Base-by-base conservation (phyloP, 805 yeast species). In the Starmerella bombi region DNA sequence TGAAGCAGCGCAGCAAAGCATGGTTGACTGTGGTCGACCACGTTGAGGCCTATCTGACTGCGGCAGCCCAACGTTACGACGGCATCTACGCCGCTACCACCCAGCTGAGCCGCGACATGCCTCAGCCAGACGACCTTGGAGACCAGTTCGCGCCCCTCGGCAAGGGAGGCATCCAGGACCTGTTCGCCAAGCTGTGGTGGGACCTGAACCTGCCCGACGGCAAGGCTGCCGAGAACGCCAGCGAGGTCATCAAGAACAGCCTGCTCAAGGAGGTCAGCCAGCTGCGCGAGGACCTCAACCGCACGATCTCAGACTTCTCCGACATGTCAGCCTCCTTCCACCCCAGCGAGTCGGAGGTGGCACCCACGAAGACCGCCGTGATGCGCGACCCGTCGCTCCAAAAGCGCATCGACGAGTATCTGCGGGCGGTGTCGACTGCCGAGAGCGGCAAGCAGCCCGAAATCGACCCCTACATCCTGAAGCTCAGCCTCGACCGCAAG, bases 261-360 rank as follows among this genome's bases (percentile, higher is more conserved):
- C 70, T 77, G 5, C 69, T 79, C 32, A 83, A 83, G 32, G 65
- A 83, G 35, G 60, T 80, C 32, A 82, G 74, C 50, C 79, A 74
- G 49, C 62, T 80, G 45, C 70, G 77, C 50, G 71, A 81, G 45
- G 97, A 88, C 59, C 63, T 88, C 47, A 61, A 78, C 43, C 75
- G 81, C 38, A 85, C 86, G 55, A 84, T 88, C 47, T 81, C 80
- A 59, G 96, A 88, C 60, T 88, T 91, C 65, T 79, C 77, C 50
- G 82, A 79, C 57, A 71, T 74, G 39, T 77, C 85, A 49, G 65
- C 66, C 29, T 74, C 72, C 53, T 94, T 84, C 57, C 70, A 79
- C 42, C 60, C 64, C 30, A 67, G 70, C 27, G 63, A 36, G 15
- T 22, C 9, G 23, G 25, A 25, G 6, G 16, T 25, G 32, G 36